A percentile compares a stretch with the other conserved stretches of the same genome.
Evolutionary conservation across 2,329 filamentous ascomycete species (phyloP).

Genomic region (Aspergillus carbonarius): DNA sequence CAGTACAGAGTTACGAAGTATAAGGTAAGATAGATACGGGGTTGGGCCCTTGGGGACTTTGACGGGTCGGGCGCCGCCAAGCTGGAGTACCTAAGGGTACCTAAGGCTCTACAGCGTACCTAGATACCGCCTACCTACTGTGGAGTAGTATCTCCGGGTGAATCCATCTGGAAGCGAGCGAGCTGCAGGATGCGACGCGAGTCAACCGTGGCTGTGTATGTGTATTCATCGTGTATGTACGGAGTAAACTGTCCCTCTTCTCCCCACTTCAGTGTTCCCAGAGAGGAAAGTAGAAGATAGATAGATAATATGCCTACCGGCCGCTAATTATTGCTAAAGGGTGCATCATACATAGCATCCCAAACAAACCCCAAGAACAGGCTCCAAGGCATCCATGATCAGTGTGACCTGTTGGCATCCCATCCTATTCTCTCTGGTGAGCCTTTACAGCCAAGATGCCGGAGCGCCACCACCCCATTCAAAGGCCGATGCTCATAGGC

Average conservation of each 20-base stretch:
- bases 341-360: neutral
- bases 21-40: too few species aligned
- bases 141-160: too few species aligned
- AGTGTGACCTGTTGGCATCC: neutral
- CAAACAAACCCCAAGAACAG: neutral
- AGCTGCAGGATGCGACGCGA: neutral
- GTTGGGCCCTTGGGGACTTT: too few species aligned
- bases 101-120: too few species aligned
- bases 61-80: too few species aligned
- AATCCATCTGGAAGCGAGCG: neutral
- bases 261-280: neutral
- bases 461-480: neutral
- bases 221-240: neutral
- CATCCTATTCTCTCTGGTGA: neutral
- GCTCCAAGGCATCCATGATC: neutral
- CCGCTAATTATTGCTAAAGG: too few species aligned
- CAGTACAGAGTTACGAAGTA: too few species aligned
- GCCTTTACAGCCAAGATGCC: neutral
- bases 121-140: too few species aligned
- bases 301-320: too few species aligned
- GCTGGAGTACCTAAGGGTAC: too few species aligned
- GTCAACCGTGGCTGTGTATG: neutral
- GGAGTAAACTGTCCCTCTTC: neutral
- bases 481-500: slow-evolving; percentile 1
- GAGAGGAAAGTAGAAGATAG: too few species aligned